Percentiles rank a stretch among this genome's conserved stretches.
phyloP scores from a whole-genome alignment of 768 basidiomycete genomes.

The Zangia roseola region DNA sequence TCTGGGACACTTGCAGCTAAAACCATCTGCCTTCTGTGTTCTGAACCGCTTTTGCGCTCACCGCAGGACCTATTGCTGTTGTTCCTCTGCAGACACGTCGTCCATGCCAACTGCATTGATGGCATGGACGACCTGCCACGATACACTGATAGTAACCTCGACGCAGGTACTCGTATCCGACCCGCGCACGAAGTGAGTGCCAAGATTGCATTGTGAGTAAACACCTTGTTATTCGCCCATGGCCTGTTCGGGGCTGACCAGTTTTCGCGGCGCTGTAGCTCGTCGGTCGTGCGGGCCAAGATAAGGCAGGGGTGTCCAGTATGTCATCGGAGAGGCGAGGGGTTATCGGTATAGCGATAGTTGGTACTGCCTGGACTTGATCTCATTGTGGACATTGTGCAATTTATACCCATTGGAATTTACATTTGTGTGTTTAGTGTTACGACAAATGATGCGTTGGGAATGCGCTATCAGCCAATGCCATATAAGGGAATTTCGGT shows the following conservation, averaged over 20 bases:
- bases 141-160: constrained; percentile 52
- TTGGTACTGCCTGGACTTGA: neutral
- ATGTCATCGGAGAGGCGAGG: constrained; percentile 62
- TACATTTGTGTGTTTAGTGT: neutral
- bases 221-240: too few relatives aligned
- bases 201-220: constrained; percentile 75
- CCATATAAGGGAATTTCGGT: constrained; percentile 1
- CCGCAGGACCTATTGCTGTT: constrained; percentile 64
- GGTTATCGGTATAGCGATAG: constrained; percentile 16
- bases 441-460: neutral
- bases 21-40: constrained; percentile 66
- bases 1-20: constrained; percentile 50
- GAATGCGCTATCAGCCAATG: too few relatives aligned
- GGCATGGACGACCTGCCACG: constrained; percentile 62
- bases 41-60: constrained; percentile 52
- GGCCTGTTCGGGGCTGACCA: neutral
- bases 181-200: constrained; percentile 51
- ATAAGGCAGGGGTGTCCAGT: constrained; percentile 75
- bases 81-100: constrained; percentile 86
- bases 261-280: constrained; percentile 40
- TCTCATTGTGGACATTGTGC: constrained; percentile 8
- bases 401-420: constrained; percentile 13
- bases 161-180: constrained; percentile 39
- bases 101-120: constrained; percentile 78
- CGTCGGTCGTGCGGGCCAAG: constrained; percentile 65